phyloP scores from a whole-genome alignment of 1,284 basidiomycete species.

The Microbotryum saponariae region DNA sequence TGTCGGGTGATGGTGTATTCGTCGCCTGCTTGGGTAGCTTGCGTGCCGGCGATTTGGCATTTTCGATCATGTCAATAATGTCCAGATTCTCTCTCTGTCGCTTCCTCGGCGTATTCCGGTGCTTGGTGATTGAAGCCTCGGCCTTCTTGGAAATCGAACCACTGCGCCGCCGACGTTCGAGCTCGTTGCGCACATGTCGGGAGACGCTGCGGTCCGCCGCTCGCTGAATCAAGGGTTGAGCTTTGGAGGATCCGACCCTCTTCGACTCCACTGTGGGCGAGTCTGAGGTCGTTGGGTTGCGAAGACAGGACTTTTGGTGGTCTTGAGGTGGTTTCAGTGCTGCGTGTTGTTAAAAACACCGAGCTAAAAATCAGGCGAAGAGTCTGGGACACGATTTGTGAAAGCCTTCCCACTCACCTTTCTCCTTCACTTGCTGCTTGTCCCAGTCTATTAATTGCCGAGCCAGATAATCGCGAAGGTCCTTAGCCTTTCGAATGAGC shows the following conservation, averaged over 20 bases:
- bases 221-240: constrained; percentile 13
- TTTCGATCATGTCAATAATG: not conserved
- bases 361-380: too few species aligned
- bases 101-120: constrained; percentile 9
- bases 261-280: too few species aligned
- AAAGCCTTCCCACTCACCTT: constrained; percentile 1
- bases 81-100: constrained; percentile 19
- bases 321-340: too few species aligned
- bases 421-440: not conserved
- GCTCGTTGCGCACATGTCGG: not conserved
- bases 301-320: too few species aligned
- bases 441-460: constrained; percentile 8
- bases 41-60: too few species aligned
- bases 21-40: too few species aligned
- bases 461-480: constrained; percentile 8
- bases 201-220: constrained; percentile 13
- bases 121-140: not conserved
- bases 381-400: too few species aligned
- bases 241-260: not conserved
- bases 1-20: too few species aligned
- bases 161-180: not conserved
- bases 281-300: too few species aligned
- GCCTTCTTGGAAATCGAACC: not conserved
- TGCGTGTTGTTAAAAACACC: too few species aligned
- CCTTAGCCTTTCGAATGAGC: constrained; percentile 17